Percentiles rank a stretch among this genome's conserved stretches.
These are phyloP conservation scores for Blastobotrys americana DNA, from an alignment of 805 yeast genomes.

Conservation along the genomic window DNA sequence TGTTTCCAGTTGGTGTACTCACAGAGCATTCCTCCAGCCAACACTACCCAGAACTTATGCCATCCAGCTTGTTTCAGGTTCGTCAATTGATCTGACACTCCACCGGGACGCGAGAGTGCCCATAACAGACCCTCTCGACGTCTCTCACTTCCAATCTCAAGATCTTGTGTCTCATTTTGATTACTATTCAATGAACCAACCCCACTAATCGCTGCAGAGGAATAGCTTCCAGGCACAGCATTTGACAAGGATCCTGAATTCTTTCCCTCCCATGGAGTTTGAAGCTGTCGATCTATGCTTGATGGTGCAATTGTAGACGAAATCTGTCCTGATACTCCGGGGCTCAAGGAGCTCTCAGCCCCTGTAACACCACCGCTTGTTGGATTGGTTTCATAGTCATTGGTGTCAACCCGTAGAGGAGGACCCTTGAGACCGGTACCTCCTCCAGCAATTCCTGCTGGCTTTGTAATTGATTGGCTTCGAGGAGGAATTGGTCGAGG, in stretches of 20 bases:
- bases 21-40: slow-evolving; percentile 56
- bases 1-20: slow-evolving; percentile 79
- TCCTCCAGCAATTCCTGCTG: too few relatives aligned
- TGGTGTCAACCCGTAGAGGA: not conserved
- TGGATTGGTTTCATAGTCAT: not conserved
- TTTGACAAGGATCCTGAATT: too few relatives aligned
- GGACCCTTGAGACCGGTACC: not conserved
- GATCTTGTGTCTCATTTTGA: too few relatives aligned
- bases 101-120: slow-evolving; percentile 37
- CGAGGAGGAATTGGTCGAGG: not conserved
- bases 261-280: not conserved
- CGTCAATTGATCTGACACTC: slow-evolving; percentile 26
- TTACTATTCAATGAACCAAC: too few relatives aligned
- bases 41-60: slow-evolving; percentile 85
- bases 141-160: slow-evolving; percentile 1
- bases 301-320: too few relatives aligned
- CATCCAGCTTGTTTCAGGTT: slow-evolving; percentile 41
- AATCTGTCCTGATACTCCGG: too few relatives aligned
- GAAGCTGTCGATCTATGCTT: not conserved
- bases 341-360: too few relatives aligned
- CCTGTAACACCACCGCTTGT: too few relatives aligned
- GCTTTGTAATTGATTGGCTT: not conserved
- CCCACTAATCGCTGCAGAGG: too few relatives aligned
- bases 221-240: too few relatives aligned
- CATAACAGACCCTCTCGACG: slow-evolving; percentile 35